Base-by-base conservation (phyloP, 2,329 filamentous ascomycete genomes). In the Sclerotinia glacialis region DNA sequence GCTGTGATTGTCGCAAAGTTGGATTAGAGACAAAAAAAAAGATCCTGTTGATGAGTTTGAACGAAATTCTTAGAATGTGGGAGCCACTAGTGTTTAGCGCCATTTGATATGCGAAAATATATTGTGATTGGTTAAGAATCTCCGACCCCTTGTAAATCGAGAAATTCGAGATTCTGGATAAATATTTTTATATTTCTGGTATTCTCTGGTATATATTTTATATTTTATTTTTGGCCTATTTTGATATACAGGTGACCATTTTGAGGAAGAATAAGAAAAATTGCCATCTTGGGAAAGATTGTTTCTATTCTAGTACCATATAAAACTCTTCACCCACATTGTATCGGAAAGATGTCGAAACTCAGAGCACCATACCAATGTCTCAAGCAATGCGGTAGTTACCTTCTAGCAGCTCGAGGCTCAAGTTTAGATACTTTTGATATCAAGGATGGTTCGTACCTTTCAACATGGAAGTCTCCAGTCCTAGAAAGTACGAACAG, bases 381-480 rank as follows among this genome's bases (percentile, higher is more conserved):
- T 72, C 78, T 92, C 56, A 80, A 79, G 60, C 76, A 78, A 46
- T 81, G 82, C 70, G 83, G 83, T 55, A 77, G 83, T 71, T 78
- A 90, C 26, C 77, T 97, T 23, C 83, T 96, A 72, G 90, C 89
- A 47, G 90, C 91, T 34, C 87, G 88, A 68, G 92, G 91, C 18
- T 85, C 88, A 58, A 85, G 83, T 72, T 85, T 97, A 64, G 85
- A 91, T 74, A 85, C 86, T 2, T 89, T 92, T 76, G 82, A 82
- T 73, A 78, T 88, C 8, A 74, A 79, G n/a, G 81, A 85, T 68
- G 85, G 87, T 42, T 78, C 80, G 58, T 80, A 86, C 62, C 76
- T 91, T 23, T 86, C 85, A 60, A 77, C 73, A 66, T 78, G 71
- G 76, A 75, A 64, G 58, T 77, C 60, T 64, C 75, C 69, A 37